Conservation (phyloP, 768 basidiomycete genomes). For the Sarcodon sp. region DNA sequence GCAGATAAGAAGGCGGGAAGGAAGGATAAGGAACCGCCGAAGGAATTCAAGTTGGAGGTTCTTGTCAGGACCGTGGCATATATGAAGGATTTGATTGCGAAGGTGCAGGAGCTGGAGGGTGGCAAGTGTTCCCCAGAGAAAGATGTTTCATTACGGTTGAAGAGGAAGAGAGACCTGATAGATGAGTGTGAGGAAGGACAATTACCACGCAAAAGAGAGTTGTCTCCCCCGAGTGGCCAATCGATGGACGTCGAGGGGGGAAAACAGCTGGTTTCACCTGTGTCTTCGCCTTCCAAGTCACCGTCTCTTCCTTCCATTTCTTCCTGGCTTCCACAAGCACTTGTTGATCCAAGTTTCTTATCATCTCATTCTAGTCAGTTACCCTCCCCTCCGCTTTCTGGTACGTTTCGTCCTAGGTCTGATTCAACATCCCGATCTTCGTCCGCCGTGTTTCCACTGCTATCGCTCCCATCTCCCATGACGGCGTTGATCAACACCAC, state of each 20-base stretch:
- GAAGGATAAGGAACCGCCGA: slow-evolving; percentile 42
- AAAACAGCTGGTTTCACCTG: not conserved
- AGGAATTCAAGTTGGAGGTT: slow-evolving; percentile 90
- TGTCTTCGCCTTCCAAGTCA: slow-evolving; percentile 2
- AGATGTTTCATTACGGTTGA: not conserved
- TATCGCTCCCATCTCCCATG: slow-evolving; percentile 34
- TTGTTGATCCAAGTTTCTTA: slow-evolving; percentile 16
- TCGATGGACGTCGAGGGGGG: not conserved
- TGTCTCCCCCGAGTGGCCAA: not conserved
- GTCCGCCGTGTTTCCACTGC: slow-evolving; percentile 37
- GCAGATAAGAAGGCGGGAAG: slow-evolving; percentile 19
- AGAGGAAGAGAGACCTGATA: not conserved
- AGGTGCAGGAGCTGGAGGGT: slow-evolving; percentile 29
- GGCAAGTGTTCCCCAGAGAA: slow-evolving; percentile 2
- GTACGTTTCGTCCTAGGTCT: slow-evolving; percentile 13
- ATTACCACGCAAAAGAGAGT: too few relatives aligned
- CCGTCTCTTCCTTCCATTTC: slow-evolving; percentile 54
- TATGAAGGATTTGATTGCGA: slow-evolving; percentile 55
- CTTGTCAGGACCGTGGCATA: slow-evolving; percentile 73
- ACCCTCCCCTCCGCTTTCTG: slow-evolving; percentile 22
- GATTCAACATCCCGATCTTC: slow-evolving; percentile 6
- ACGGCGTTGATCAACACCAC: slow-evolving; percentile 29
- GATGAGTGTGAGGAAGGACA: not conserved
- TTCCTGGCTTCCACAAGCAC: slow-evolving; percentile 41
- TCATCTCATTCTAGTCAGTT: slow-evolving; percentile 13